Conservation (phyloP, 192 early-diverging fungal genomes). For the Linnemannia zychae region DNA sequence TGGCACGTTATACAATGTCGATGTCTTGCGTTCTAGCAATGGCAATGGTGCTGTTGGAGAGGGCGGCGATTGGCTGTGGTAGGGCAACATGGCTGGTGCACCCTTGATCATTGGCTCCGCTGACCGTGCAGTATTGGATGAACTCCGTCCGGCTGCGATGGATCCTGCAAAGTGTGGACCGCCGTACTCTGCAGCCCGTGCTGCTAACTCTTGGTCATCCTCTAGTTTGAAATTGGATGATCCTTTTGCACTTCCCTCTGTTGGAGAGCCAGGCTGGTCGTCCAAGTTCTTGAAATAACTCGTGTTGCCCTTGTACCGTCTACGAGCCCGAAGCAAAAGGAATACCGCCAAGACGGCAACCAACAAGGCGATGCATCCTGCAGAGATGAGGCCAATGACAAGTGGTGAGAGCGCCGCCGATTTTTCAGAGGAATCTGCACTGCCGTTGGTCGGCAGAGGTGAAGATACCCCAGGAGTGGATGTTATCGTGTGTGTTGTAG, state of each 20-base stretch:
- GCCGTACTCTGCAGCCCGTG: not conserved
- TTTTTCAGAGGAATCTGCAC: not conserved
- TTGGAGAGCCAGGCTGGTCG: slow-evolving; percentile 37
- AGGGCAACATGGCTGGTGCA: slow-evolving; percentile 19
- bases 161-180: slow-evolving; percentile 17
- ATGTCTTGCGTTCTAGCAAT: slow-evolving; percentile 27
- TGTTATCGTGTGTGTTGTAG: not conserved
- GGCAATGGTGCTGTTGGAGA: slow-evolving; percentile 13
- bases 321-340: slow-evolving; percentile 27
- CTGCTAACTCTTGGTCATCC: not conserved
- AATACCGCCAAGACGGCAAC: slow-evolving; percentile 32
- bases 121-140: slow-evolving; percentile 43
- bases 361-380: slow-evolving; percentile 24
- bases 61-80: not conserved
- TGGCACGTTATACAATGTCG: not conserved
- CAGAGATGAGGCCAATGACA: slow-evolving; percentile 48
- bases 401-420: slow-evolving; percentile 29
- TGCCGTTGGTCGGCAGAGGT: not conserved
- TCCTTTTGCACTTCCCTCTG: slow-evolving; percentile 20
- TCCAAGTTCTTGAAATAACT: slow-evolving; percentile 38
- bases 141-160: slow-evolving; percentile 26
- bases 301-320: slow-evolving; percentile 25
- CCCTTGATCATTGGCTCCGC: slow-evolving; percentile 39
- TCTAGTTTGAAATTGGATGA: slow-evolving; percentile 34
- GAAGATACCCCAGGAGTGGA: not conserved